Conservation (phyloP, 345 rosid species). For the Euphorbia lathyris region DNA sequence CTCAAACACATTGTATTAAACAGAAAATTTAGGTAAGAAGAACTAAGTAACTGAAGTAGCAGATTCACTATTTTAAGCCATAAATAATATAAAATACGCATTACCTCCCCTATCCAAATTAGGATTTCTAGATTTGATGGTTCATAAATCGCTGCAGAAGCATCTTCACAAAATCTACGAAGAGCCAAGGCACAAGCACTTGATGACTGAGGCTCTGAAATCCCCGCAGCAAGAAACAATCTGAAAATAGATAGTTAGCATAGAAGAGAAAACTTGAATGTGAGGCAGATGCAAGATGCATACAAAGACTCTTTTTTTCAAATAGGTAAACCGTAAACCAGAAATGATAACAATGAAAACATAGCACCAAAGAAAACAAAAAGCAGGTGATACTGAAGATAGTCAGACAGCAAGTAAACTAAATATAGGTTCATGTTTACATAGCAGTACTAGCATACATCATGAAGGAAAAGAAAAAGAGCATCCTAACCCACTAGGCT, state of each 20-base stretch:
- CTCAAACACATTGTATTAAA: neutral
- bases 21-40: neutral
- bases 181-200: constrained; percentile 84
- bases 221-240: constrained; percentile 91
- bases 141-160: constrained; percentile 61
- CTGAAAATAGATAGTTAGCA: constrained; percentile 64
- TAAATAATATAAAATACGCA: neutral
- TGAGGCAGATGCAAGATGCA: neutral
- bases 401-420: neutral
- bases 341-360: constrained; percentile 1
- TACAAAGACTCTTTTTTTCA: constrained; percentile 3
- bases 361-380: neutral
- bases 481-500: neutral
- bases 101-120: constrained; percentile 91
- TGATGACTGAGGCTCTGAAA: constrained; percentile 67
- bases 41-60: neutral
- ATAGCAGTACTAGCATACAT: neutral
- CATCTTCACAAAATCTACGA: constrained; percentile 90
- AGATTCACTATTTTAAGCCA: neutral
- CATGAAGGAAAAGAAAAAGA: constrained; percentile 7
- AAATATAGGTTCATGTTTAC: neutral
- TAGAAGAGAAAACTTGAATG: constrained; percentile 21
- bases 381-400: constrained; percentile 3
- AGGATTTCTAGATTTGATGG: constrained; percentile 83
- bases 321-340: neutral